Evolutionary conservation across 768 basidiomycete genomes (phyloP), one percentile per base, ranked within the genome.

Genomic region (Leucogyrophana mollusca): DNA sequence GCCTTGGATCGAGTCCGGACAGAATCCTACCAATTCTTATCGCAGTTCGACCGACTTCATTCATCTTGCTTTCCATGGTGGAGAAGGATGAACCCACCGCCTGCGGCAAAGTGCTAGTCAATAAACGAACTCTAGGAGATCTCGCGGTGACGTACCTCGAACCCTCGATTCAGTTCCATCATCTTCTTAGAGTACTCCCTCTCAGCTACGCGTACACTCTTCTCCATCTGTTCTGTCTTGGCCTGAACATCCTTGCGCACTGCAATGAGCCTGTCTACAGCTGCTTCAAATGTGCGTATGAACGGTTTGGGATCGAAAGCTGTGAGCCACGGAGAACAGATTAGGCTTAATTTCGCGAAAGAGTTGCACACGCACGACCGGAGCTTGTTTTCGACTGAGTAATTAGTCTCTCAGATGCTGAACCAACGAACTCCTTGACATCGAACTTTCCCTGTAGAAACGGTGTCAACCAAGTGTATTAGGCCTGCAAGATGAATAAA

Each of bases 291-390:
- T 3, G 90, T 93, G 43, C 79, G 73, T 50, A 97, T 88, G 68
- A 97, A 96, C 0, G 94, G 92, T 57, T 87, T 86, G 4, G 94
- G 92, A 58, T 95, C 85, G 58, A 95, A 95, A n/a, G 94, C 92
- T 94, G 50, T 13, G 41, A 40, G 51, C 24, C 38, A 46, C 40
- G 32, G 44, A 41, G 54, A 46, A 56, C n/a, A 22, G 35, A 27
- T 43, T 10, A 8, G 35, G 34, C n/a, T 33, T 4, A 14, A 16
- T 18, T 18, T 20, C 37, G 27, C 35, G 40, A 46, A 18, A 48
- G 9, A 22, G 39, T 9, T 39, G 30, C 68, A 41, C 53, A 87
- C 82, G 56, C 58, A 83, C 93, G 92, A 43, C 90, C 93, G 22
- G 90, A 73, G 59, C 83, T 80, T 34, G 77, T 79, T 65, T 93